Evolutionary conservation across 1,284 basidiomycete species (phyloP).

Genomic region (Cerioporus squamosus): DNA sequence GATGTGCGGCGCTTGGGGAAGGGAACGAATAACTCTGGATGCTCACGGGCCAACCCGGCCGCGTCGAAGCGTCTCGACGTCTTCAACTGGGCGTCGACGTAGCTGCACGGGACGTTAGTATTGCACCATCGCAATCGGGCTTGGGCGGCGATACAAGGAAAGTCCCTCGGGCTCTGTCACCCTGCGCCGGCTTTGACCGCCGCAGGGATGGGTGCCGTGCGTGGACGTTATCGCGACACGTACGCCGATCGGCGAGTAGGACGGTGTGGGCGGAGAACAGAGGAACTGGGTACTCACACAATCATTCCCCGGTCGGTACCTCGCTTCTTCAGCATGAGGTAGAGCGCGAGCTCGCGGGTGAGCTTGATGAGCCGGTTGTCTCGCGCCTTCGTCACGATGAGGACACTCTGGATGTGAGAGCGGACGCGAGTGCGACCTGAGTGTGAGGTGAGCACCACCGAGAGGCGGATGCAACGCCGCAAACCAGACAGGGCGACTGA

Average conservation of each 20-base stretch:
- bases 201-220: too few relatives aligned
- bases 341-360: constrained; percentile 93
- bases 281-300: constrained; percentile 55
- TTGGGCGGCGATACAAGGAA: too few relatives aligned
- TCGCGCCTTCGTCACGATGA: constrained; percentile 98
- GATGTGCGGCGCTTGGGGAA: constrained; percentile 75
- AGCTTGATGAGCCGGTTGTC: constrained; percentile 97
- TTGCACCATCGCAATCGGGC: not conserved
- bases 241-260: too few relatives aligned
- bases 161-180: too few relatives aligned
- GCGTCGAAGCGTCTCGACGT: constrained; percentile 95
- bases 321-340: constrained; percentile 84
- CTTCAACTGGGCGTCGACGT: constrained; percentile 95
- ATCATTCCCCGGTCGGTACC: constrained; percentile 72
- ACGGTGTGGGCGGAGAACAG: not conserved
- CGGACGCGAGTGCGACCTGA: constrained; percentile 90
- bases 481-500: constrained; percentile 41
- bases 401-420: constrained; percentile 89
- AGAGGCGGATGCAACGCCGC: constrained; percentile 13
- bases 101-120: constrained; percentile 49
- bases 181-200: too few relatives aligned
- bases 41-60: constrained; percentile 81
- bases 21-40: constrained; percentile 90
- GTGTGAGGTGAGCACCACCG: constrained; percentile 23
- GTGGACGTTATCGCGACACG: too few relatives aligned